Conservation (phyloP, 2,329 filamentous ascomycete species). For the Cladosporium halotolerans region DNA sequence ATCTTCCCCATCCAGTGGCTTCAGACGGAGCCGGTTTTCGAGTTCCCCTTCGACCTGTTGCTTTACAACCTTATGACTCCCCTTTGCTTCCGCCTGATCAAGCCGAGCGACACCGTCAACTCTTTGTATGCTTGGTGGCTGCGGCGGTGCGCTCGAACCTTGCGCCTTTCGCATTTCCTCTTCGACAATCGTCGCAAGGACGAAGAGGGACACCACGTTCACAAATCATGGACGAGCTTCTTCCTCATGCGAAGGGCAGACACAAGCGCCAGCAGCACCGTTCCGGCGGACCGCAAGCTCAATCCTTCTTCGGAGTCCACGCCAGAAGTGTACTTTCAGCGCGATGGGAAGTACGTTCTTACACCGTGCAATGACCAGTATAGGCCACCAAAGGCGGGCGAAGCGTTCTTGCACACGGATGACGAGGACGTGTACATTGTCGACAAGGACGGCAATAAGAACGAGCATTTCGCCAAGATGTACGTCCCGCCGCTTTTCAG, state of each 20-base stretch:
- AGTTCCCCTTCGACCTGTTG: conserved; percentile 88
- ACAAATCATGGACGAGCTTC: conserved; percentile 24
- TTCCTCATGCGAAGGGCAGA: conserved; percentile 18
- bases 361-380: conserved; percentile 94
- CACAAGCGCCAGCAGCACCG: neutral
- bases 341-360: conserved; percentile 76
- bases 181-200: conserved; percentile 77
- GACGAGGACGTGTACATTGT: conserved; percentile 46
- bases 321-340: conserved; percentile 28
- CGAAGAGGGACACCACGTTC: conserved; percentile 62
- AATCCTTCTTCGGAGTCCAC: conserved; percentile 24
- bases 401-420: conserved; percentile 75
- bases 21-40: conserved; percentile 82
- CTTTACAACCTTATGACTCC: conserved; percentile 98
- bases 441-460: conserved; percentile 30
- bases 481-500: conserved; percentile 82
- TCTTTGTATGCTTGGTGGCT: conserved; percentile 96
- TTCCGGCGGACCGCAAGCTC: conserved; percentile 2
- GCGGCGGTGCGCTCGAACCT: conserved; percentile 68
- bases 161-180: conserved; percentile 85
- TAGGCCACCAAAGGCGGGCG: conserved; percentile 76
- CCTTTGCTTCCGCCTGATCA: conserved; percentile 73
- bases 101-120: conserved; percentile 77
- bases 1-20: conserved; percentile 91
- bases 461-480: conserved; percentile 46